Evolutionary conservation across 768 basidiomycete genomes (phyloP), one percentile per base, ranked within the genome.

Genomic region (Amanita jacksonii): DNA sequence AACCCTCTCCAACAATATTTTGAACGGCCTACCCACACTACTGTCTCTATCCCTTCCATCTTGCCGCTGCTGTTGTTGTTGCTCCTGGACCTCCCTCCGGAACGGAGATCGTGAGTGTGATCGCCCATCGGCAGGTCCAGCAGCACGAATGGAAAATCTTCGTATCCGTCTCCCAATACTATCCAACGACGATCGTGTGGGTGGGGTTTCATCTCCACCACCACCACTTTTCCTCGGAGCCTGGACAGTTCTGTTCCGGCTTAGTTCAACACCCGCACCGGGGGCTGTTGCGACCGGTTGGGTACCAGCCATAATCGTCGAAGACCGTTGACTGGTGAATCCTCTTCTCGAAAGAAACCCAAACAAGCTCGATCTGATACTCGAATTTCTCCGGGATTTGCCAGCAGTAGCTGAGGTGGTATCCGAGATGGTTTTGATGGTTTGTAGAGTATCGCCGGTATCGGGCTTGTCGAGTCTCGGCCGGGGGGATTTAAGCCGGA

Each of bases 401-500:
- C 40, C 30, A 46, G 44, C 52, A 36, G 45, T 28, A 16, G 31
- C 42, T 38, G 20, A 28, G 25, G 46, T 10, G 18, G 23, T 12
- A 28, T 28, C 16, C 58, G 49, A 13, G 54, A 59, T n/a, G n/a
- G n/a, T n/a, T n/a, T n/a, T n/a, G n/a, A n/a, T n/a, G n/a, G n/a
- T n/a, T n/a, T n/a, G n/a, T n/a, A n/a, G n/a, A n/a, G n/a, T n/a
- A n/a, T n/a, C n/a, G n/a, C n/a, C n/a, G n/a, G n/a, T n/a, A 13
- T 52, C 44, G 8, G 52, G 23, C 32, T 58, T 42, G n/a, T 59
- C 27, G 6, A 28, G 42, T 45, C 58, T 54, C 18, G 58, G 58
- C 46, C 59, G 53, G 4, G 70, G 68, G 41, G 67, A 72, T 25
- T 57, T 62, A 25, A 82, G 58, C 5, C 59, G 56, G n/a, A 79